phyloP scores from a whole-genome alignment of 495 filamentous ascomycete species.

The Jackrogersella multiformis region DNA sequence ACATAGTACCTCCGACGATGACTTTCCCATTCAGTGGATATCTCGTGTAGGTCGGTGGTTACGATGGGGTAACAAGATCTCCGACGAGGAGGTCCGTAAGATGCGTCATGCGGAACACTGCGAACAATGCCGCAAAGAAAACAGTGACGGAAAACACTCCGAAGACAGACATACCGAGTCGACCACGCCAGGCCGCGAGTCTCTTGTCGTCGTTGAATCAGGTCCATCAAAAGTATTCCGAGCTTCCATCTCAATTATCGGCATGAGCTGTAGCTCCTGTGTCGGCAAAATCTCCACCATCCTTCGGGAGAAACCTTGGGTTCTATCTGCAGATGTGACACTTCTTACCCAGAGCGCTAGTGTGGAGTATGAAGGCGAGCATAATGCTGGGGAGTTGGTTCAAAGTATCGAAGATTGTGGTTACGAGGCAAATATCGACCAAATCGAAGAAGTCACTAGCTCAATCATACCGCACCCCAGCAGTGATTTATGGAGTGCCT shows the following conservation, averaged over 20 bases:
- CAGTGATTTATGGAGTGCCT: neutral
- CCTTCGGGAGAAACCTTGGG: conserved; percentile 6
- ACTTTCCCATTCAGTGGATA: conserved; percentile 3
- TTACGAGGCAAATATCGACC: neutral
- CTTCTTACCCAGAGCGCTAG: conserved; percentile 1
- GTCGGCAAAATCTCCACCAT: conserved; percentile 2
- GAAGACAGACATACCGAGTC: neutral
- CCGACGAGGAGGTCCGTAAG: neutral
- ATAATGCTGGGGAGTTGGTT: neutral
- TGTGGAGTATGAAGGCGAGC: conserved; percentile 4
- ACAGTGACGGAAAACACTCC: neutral
- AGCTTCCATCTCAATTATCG: neutral
- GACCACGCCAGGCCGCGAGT: neutral
- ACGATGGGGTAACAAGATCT: neutral
- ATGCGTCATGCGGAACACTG: conserved; percentile 9
- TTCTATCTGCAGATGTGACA: neutral
- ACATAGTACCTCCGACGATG: neutral
- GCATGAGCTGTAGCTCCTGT: conserved; percentile 13
- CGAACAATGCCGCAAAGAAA: conserved; percentile 7
- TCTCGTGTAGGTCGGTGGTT: neutral
- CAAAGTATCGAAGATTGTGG: neutral
- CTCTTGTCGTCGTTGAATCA: conserved; percentile 9
- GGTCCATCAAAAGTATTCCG: neutral
- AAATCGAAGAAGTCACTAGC: neutral
- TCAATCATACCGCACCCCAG: neutral